phyloP scores from a whole-genome alignment of 139 green algal species.

The Chlamydomonas urium region DNA sequence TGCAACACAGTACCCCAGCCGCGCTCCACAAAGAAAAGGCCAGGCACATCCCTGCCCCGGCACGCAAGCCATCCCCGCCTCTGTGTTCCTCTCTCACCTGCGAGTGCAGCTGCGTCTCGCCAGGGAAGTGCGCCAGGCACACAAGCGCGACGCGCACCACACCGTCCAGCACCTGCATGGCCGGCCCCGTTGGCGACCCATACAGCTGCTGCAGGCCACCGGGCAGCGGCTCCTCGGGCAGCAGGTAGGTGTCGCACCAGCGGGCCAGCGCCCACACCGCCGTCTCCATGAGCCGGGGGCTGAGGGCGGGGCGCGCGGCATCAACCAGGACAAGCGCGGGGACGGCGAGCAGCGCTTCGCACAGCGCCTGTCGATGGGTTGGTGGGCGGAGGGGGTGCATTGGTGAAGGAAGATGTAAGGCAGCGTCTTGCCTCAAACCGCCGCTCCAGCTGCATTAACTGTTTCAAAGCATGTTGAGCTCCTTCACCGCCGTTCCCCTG shows the following conservation, averaged over 20 bases:
- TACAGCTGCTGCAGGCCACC: slow-evolving; percentile 25
- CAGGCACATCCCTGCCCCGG: no score
- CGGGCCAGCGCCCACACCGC: slow-evolving; percentile 51
- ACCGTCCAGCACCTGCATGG: slow-evolving; percentile 38
- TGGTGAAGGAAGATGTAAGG: no score
- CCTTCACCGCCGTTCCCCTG: no score
- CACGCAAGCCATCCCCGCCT: no score
- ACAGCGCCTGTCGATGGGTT: slow-evolving; percentile 28
- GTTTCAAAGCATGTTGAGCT: no score
- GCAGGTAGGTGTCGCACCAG: slow-evolving; percentile 87
- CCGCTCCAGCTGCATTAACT: background rate
- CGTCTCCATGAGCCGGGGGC: slow-evolving; percentile 70
- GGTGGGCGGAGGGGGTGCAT: no score
- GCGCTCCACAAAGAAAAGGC: no score
- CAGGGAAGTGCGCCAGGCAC: slow-evolving; percentile 44
- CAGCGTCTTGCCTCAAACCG: no score
- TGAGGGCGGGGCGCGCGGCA: slow-evolving; percentile 1
- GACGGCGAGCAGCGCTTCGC: slow-evolving; percentile 20
- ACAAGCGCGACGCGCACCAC: slow-evolving; percentile 36
- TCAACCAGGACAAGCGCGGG: slow-evolving; percentile 21
- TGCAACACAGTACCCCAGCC: no score
- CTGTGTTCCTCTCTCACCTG: slow-evolving; percentile 18
- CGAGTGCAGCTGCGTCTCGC: slow-evolving; percentile 43
- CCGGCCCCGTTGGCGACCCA: background rate
- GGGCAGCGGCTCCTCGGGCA: slow-evolving; percentile 54